phyloP scores from a whole-genome alignment of 805 yeast species.

The Groenewaldozyma salmanticensis region DNA sequence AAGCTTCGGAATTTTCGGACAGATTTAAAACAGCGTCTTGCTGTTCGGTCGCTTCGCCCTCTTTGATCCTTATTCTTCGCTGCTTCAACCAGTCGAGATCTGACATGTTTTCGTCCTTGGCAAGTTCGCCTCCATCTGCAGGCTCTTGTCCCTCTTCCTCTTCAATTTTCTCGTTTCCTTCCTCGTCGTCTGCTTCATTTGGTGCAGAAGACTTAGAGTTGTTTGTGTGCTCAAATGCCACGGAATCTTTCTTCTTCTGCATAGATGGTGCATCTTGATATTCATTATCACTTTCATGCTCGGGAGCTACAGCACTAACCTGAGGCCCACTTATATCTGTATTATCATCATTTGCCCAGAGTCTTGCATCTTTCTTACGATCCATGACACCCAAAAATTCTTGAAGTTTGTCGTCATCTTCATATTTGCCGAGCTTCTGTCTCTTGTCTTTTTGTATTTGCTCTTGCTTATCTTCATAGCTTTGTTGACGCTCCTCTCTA shows the following conservation, averaged over 20 bases:
- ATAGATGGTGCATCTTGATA: conserved; percentile 24
- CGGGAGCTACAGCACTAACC: conserved; percentile 10
- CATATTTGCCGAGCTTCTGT: background rate
- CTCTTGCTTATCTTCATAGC: conserved; percentile 29
- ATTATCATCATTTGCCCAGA: conserved; percentile 57
- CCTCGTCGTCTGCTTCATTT: conserved; percentile 35
- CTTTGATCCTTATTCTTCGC: conserved; percentile 63
- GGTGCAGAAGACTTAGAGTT: conserved; percentile 17
- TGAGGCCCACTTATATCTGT: conserved; percentile 37
- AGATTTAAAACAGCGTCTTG: conserved; percentile 5
- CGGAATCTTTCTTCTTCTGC: conserved; percentile 13
- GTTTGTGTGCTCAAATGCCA: too few species aligned
- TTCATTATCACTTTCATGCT: conserved; percentile 36
- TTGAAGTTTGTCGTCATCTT: conserved; percentile 39
- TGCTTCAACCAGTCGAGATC: conserved; percentile 84
- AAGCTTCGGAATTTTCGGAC: conserved; percentile 15
- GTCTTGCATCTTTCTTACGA: conserved; percentile 56
- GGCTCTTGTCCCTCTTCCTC: conserved; percentile 19
- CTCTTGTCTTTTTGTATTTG: conserved; percentile 18
- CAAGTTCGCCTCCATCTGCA: conserved; percentile 23
- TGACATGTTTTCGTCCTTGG: conserved; percentile 44
- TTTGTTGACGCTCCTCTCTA: conserved; percentile 8
- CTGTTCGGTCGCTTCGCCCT: conserved; percentile 7
- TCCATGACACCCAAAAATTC: conserved; percentile 82
- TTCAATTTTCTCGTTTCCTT: conserved; percentile 19